A percentile compares a stretch with the other conserved stretches of the same genome.
Conservation (phyloP, 1,284 basidiomycete genomes). For the Sporisorium graminicola region DNA sequence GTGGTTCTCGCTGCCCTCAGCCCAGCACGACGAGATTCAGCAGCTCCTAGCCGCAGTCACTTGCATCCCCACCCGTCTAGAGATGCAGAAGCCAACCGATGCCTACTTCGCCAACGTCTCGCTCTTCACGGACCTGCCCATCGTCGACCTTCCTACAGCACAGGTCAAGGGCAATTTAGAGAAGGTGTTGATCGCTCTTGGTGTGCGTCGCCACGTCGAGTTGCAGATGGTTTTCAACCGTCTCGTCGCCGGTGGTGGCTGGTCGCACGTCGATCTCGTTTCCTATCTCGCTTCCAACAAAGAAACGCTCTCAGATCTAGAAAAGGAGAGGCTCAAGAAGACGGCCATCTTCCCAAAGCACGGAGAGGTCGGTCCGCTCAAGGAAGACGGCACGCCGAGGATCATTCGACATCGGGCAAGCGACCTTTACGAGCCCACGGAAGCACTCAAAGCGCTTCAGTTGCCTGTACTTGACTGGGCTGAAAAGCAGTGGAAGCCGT, state of each 20-base stretch:
- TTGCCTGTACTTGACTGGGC: slow-evolving; percentile 92
- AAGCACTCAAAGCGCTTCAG: slow-evolving; percentile 79
- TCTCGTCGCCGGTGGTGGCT: slow-evolving; percentile 70
- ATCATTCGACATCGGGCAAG: slow-evolving; percentile 61
- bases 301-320: slow-evolving; percentile 77
- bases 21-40: slow-evolving; percentile 76
- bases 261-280: slow-evolving; percentile 71
- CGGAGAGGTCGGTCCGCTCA: slow-evolving; percentile 62
- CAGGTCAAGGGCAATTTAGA: slow-evolving; percentile 82
- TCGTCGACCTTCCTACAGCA: slow-evolving; percentile 80
- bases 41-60: slow-evolving; percentile 76
- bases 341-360: slow-evolving; percentile 85
- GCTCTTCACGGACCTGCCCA: slow-evolving; percentile 84
- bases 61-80: slow-evolving; percentile 86
- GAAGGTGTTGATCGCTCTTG: slow-evolving; percentile 81
- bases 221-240: slow-evolving; percentile 71
- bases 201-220: slow-evolving; percentile 89
- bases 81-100: slow-evolving; percentile 80
- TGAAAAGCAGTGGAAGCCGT: slow-evolving; percentile 69
- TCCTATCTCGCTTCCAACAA: slow-evolving; percentile 82
- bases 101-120: slow-evolving; percentile 90
- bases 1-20: slow-evolving; percentile 80
- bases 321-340: slow-evolving; percentile 80
- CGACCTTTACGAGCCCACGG: slow-evolving; percentile 81
- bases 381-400: slow-evolving; percentile 57